These are phyloP conservation scores for Lindgomyces ingoldianus DNA, from an alignment of 495 filamentous ascomycete species.

Conservation along the genomic window DNA sequence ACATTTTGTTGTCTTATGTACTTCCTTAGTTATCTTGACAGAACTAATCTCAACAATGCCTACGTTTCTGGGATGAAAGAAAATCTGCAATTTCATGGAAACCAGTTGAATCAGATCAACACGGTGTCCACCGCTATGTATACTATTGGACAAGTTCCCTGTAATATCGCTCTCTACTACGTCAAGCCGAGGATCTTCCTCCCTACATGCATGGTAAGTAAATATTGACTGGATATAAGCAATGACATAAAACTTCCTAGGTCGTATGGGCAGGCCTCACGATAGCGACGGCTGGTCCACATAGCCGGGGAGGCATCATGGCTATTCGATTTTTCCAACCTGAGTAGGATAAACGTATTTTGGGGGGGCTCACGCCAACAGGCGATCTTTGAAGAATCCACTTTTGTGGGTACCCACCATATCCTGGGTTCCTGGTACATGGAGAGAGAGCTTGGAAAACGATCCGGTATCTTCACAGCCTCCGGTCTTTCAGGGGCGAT, in stretches of 20 bases:
- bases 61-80: slow-evolving; percentile 69
- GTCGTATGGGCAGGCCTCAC: slow-evolving; percentile 60
- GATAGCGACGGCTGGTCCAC: slow-evolving; percentile 58
- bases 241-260: background rate
- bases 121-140: slow-evolving; percentile 52
- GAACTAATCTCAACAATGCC: slow-evolving; percentile 62
- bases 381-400: slow-evolving; percentile 60
- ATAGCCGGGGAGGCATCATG: slow-evolving; percentile 58
- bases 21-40: slow-evolving; percentile 57
- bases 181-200: slow-evolving; percentile 62
- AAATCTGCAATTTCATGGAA: slow-evolving; percentile 57
- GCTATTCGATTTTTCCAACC: slow-evolving; percentile 67
- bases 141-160: slow-evolving; percentile 50
- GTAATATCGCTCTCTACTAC: slow-evolving; percentile 61
- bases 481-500: slow-evolving; percentile 48
- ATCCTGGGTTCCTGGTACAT: slow-evolving; percentile 71
- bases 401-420: slow-evolving; percentile 66
- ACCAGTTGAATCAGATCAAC: slow-evolving; percentile 62
- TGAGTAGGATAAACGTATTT: background rate
- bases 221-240: background rate
- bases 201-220: slow-evolving; percentile 57
- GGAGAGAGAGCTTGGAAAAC: slow-evolving; percentile 63
- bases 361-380: background rate
- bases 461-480: slow-evolving; percentile 51
- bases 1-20: slow-evolving; percentile 65